A percentile compares a stretch with the other conserved stretches of the same genome.
Evolutionary conservation across 2,329 filamentous ascomycete genomes (phyloP).

Genomic region (Colletotrichum sansevieriae): DNA sequence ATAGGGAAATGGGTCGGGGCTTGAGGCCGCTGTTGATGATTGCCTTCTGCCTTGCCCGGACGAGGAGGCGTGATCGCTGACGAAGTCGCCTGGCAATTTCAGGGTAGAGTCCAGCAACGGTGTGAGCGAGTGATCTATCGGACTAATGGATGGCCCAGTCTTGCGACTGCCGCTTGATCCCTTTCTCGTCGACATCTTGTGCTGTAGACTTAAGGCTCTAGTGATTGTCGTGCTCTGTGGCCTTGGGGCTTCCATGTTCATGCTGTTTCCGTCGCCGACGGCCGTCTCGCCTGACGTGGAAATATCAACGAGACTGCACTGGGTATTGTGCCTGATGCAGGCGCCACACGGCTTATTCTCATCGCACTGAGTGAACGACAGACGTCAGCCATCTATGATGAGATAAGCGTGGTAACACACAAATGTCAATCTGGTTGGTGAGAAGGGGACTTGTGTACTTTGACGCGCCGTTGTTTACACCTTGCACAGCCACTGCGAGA

Average conservation of each 20-base stretch:
- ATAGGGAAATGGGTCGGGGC: constrained; percentile 42
- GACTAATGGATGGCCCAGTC: constrained; percentile 27
- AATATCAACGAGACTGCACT: constrained; percentile 48
- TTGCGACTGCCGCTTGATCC: constrained; percentile 21
- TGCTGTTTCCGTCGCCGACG: constrained; percentile 14
- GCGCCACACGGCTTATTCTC: constrained; percentile 54
- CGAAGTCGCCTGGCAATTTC: constrained; percentile 21
- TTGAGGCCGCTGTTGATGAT: constrained; percentile 27
- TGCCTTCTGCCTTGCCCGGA: not conserved
- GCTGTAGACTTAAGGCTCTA: constrained; percentile 13
- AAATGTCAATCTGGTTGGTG: not conserved
- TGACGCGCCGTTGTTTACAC: constrained; percentile 54
- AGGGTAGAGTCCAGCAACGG: constrained; percentile 19
- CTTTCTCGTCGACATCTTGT: constrained; percentile 16
- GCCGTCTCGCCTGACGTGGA: constrained; percentile 32
- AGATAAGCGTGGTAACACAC: constrained; percentile 3
- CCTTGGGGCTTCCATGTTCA: constrained; percentile 17
- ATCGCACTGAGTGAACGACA: constrained; percentile 49
- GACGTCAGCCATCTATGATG: constrained; percentile 24
- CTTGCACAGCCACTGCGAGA: constrained; percentile 52
- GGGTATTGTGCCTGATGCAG: constrained; percentile 52
- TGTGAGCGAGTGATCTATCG: constrained; percentile 23
- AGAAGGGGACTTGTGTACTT: constrained; percentile 44
- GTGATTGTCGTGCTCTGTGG: not conserved
- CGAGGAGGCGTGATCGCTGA: constrained; percentile 23